These are phyloP conservation scores for Pythium plurisporium DNA, from an alignment of 352 stramenopile genomes.

Conservation along the genomic window DNA sequence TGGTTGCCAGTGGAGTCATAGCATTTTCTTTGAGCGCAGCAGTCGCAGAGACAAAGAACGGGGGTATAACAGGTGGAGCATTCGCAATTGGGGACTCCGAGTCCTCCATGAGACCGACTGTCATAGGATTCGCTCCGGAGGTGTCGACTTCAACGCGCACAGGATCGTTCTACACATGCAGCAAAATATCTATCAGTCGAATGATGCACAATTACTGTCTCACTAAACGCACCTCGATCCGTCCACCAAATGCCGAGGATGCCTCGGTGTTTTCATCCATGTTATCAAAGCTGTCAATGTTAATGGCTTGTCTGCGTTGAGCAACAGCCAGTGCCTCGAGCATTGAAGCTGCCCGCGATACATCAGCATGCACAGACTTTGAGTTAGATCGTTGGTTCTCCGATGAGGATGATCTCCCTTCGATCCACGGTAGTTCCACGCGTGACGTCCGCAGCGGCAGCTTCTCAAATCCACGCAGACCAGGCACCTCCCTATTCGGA, in stretches of 20 bases:
- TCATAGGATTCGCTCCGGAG: no score
- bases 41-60: constrained; percentile 18
- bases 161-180: not conserved
- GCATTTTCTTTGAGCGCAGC: constrained; percentile 10
- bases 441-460: constrained; percentile 37
- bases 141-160: not conserved
- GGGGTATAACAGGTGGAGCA: not conserved
- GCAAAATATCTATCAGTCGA: not conserved
- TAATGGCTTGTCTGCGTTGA: constrained; percentile 1
- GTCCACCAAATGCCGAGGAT: constrained; percentile 12
- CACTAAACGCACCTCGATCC: constrained; percentile 9
- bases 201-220: not conserved
- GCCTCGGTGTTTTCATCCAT: not conserved
- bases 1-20: not conserved
- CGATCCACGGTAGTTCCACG: constrained; percentile 36
- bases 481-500: constrained; percentile 31
- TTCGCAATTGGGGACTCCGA: not conserved
- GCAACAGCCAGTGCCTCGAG: constrained; percentile 15
- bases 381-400: not conserved
- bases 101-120: no score
- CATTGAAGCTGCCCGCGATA: constrained; percentile 9
- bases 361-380: not conserved
- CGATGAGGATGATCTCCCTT: not conserved
- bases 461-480: constrained; percentile 44
- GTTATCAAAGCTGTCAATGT: constrained; percentile 11